A percentile compares a stretch with the other conserved stretches of the same genome.
phyloP scores from a whole-genome alignment of 2,329 filamentous ascomycete species.

The Aspergillus pseudotamarii region DNA sequence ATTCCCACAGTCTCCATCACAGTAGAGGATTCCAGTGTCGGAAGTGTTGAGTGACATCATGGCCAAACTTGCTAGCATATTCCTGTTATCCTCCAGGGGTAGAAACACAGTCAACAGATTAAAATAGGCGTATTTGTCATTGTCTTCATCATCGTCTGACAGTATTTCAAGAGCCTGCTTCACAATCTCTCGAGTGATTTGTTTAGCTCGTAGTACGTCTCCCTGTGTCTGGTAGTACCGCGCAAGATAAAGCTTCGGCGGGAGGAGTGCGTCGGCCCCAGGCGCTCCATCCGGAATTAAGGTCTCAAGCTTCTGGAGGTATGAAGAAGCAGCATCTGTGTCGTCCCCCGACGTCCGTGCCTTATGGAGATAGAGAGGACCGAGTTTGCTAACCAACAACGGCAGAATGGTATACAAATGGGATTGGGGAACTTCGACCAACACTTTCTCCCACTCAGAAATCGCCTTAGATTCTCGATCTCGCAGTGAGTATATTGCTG shows the following conservation, averaged over 20 bases:
- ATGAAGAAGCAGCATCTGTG: constrained; percentile 11
- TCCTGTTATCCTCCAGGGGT: constrained; percentile 24
- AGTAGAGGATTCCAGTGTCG: constrained; percentile 10
- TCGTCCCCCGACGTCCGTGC: constrained; percentile 11
- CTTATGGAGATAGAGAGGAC: constrained; percentile 20
- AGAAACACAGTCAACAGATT: constrained; percentile 24
- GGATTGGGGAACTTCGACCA: constrained; percentile 20
- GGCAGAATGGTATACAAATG: constrained; percentile 18
- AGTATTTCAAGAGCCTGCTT: constrained; percentile 31
- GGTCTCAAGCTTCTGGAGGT: constrained; percentile 11
- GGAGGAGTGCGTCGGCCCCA: constrained; percentile 20
- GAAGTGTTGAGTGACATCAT: constrained; percentile 18
- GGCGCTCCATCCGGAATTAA: constrained; percentile 19
- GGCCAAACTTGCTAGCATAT: constrained; percentile 18
- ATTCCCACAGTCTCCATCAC: constrained; percentile 19
- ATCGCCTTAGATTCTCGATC: constrained; percentile 18
- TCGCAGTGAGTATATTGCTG: constrained; percentile 15
- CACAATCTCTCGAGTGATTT: constrained; percentile 23
- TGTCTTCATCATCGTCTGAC: constrained; percentile 30
- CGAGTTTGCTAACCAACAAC: constrained; percentile 17
- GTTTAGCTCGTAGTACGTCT: constrained; percentile 23
- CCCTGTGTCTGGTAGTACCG: constrained; percentile 24
- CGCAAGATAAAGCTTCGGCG: constrained; percentile 21
- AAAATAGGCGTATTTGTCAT: constrained; percentile 30
- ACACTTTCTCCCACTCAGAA: constrained; percentile 18